A percentile compares a stretch with the other conserved stretches of the same genome.
These are phyloP conservation scores for Mrakia hoshinonis DNA, from an alignment of 768 basidiomycete genomes.

Conservation along the genomic window DNA sequence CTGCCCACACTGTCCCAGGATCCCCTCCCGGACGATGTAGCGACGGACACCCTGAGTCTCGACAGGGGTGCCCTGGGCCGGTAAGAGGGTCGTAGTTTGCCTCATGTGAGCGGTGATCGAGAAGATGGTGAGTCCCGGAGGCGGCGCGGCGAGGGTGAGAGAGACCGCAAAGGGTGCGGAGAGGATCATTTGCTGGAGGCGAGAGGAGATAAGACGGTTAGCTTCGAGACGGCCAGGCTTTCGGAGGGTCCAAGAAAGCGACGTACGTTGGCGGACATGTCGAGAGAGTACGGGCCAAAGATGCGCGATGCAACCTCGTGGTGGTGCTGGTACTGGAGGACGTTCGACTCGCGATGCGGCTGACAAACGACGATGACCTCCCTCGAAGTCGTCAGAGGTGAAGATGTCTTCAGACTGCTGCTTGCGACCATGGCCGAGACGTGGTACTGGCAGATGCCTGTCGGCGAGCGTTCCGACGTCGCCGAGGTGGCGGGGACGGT, in stretches of 20 bases:
- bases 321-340: background rate
- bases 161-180: background rate
- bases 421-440: background rate
- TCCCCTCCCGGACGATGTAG: background rate
- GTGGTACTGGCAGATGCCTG: background rate
- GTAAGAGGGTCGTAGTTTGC: background rate
- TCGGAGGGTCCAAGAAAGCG: background rate
- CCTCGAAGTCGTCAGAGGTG: background rate
- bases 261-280: slow-evolving; percentile 1
- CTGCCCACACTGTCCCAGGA: background rate
- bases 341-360: background rate
- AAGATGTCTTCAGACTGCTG: no score
- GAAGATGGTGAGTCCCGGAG: slow-evolving; percentile 15
- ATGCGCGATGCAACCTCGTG: background rate
- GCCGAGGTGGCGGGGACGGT: background rate
- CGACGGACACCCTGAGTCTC: background rate
- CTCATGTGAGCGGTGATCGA: slow-evolving; percentile 8
- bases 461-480: background rate
- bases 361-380: background rate
- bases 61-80: background rate
- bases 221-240: background rate
- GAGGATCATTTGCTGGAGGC: background rate
- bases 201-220: background rate
- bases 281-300: background rate
- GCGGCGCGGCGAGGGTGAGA: slow-evolving; percentile 12